Evolutionary conservation across 108 stramenopile species (phyloP), one percentile per base, ranked within the genome.

Genomic region (Mediolabrus comicus): DNA sequence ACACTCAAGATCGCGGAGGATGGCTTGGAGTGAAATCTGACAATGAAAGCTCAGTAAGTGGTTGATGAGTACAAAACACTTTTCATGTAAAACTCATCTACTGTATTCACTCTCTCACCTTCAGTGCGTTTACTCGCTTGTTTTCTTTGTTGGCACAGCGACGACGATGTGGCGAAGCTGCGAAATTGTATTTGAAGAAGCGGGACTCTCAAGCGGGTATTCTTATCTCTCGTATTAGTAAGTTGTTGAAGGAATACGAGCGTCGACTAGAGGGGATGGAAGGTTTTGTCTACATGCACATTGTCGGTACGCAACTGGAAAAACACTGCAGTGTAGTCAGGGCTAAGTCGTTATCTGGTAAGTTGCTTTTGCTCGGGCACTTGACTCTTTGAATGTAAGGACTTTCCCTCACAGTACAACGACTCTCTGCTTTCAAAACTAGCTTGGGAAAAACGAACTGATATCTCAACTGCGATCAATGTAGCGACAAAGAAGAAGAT

Each of bases 201-300:
- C 63, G 77, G 17, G 77, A 78, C 26, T 38, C 66, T 22, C 77
- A 78, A 67, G 69, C 77, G 51, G 66, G 61, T 53, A 71, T 78
- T 3, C 69, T 78, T 1, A 71, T 78, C 22, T 78, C 77, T 39
- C 64, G 69, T 34, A 55, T 78, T 12, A 36, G 78, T 6, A 85
- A 86, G 27, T 62, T 87, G 8, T 68, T 94, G 8, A 80, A 81
- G 30, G 84, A 87, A 4, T 94, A 94, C 62, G 70, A 71, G 26
- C 62, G 77, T 22, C 87, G 88, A 29, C 82, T 94, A 16, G 93
- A 94, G 69, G 79, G 76, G 8, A 74, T 91, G 56, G 92, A 94
- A 69, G 83, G 86, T 29, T 91, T 86, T 75, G 88, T 94, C 1
- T 94, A 88, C 72, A 94, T 94, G 92, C 85, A 91, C 60, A 87